Base-by-base conservation (phyloP, 106 monocot species). In the Allium cepa region DNA sequence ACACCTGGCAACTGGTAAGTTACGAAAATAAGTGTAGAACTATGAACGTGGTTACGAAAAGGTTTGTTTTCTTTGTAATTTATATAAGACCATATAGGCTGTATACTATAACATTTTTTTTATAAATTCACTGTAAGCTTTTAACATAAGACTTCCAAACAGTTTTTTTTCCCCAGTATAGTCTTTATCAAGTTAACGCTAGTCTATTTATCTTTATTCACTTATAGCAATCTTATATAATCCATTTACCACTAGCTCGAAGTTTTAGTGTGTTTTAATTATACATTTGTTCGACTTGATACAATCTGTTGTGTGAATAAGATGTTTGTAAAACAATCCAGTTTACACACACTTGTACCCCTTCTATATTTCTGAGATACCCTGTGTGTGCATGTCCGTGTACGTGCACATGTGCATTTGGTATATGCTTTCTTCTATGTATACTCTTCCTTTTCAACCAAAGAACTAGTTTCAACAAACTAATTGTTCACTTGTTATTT, bases 11-110 rank as follows among this genome's bases (percentile, higher is more conserved):
- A 56, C 68, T 56, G 68, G 56, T n/a, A 62, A 9, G 10, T 36
- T 55, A 55, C 28, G 0, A 69, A 56, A 47, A 46, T 56, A 15
- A 28, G 56, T 57, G 45, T 46, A 56, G n/a, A 15, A 55, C 28
- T 68, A 69, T 69, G 68, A 53, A 69, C 46, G 18, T 56, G 68
- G 68, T 16, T 14, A 8, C 17, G 45, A 69, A 68, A 53, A 14
- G 51, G 52, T 67, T 12, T 15, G 55, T 67, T 53, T 67, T 67
- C n/a, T 56, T 45, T 45, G 16, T 2, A 69, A 15, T 51, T 56
- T 14, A 56, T 69, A 45, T n/a, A 16, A 18, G 4, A 17, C 11
- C 55, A 3, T 18, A 50, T 4, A 22, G 63, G 47, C 10, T 12
- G 14, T 15, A 66, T 18, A 66, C 22, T 22, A 22, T 22, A 22